Evolutionary conservation across 371 early-diverging fungal species (phyloP), one percentile per base, ranked within the genome.

Genomic region (Lichtheimia ornata): DNA sequence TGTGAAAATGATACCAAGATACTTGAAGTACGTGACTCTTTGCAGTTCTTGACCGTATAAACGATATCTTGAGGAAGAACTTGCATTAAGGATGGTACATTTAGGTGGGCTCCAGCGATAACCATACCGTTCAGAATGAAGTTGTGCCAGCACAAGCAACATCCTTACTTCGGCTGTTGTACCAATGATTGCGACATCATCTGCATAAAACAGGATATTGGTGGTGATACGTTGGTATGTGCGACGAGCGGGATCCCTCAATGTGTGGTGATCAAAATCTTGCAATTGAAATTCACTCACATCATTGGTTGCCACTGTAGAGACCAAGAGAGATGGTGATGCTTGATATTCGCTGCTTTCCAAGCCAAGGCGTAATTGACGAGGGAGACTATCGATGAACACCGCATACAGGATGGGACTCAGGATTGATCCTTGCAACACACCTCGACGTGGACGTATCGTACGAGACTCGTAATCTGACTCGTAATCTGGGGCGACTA

Each of bases 361-460:
- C 5, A 27, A 27, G 13, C 11, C 11, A 27, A 27, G 13, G 5
- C 71, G 57, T 1, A 65, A 30, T 1, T 22, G 6, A 1, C 15
- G 12, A 9, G 72, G 72, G 5, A 67, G 67, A 15, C 20, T 24
- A n/a, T 67, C 60, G 24, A 67, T 65, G 43, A 62, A 71, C 1
- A 62, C 28, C 0, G 71, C 66, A 30, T 71, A 71, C 1, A 67
- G 44, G n/a, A 58, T 58, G 1, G 72, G 68, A 14, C 60, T 59
- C n/a, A 71, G 61, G 17, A 67, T 53, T 1, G 64, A 71, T 0
- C 67, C 67, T 61, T 71, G 67, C 3, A 70, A 66, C 7, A 70
- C 66, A 11, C 66, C 66, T 0, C 59, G 63, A 12, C n/a, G n/a
- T n/a, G n/a, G n/a, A n/a, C n/a, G n/a, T n/a, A n/a, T n/a, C n/a